Evolutionary conservation across 257 asterid genomes (phyloP), one percentile per base, ranked within the genome.

Genomic region (Datura wrightii): DNA sequence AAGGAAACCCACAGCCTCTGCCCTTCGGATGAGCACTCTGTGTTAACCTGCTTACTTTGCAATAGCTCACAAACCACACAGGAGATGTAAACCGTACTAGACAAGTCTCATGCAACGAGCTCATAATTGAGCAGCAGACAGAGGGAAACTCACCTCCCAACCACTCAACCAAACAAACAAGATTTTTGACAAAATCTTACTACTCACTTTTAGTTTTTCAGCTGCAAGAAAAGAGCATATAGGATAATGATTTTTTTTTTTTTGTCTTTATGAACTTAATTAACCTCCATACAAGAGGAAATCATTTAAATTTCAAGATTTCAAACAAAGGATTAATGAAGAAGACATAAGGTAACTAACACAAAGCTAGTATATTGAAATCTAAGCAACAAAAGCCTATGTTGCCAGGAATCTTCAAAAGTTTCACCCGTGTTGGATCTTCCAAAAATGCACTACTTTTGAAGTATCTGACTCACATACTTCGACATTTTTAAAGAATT

Each of bases 281-380:
- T 48, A 24, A 71, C 18, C 56, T 71, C n/a, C 56, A 71, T 44
- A 71, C 79, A 71, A 44, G 56, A 71, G 56, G 56, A 44, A 71
- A 71, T 10, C 18, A 71, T 71, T 36, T 65, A 36, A 39, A 0
- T 69, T 72, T 74, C 60, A 74, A 48, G 42, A 48, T 24, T 11
- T 72, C 39, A 72, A 72, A 72, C 41, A 46, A n/a, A 72, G 54
- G 58, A 72, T 19, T 44, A 71, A 10, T 2, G 18, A 72, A 46
- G 10, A 44, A 72, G 10, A 74, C 81, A 24, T 74, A 11, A 13
- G 41, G 44, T 48, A 6, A 31, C 13, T 10, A 41, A 69, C 79
- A 74, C 4, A 74, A 48, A 48, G 44, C 58, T 24, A 74, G 13
- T 13, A 48, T 74, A 48, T 14, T 48, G 11, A 74, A 48, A 48